Evolutionary conservation across 441 rosid species (phyloP).

Genomic region (Cnidoscolus chayamansa): DNA sequence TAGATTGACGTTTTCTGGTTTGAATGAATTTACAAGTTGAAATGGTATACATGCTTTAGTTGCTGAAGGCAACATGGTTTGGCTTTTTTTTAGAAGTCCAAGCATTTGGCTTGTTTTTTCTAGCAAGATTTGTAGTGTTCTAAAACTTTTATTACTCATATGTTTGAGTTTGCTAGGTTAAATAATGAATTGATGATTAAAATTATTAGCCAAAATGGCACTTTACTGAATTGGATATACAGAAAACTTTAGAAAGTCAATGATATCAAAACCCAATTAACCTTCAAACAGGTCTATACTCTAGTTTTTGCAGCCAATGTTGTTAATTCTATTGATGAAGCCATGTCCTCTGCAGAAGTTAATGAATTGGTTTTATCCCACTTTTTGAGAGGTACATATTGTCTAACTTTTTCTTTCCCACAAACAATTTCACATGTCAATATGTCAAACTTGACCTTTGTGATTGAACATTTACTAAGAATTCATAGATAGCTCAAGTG

Average conservation of each 20-base stretch:
- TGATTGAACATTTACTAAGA: background rate
- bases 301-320: background rate
- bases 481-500: background rate
- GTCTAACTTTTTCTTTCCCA: constrained; percentile 2
- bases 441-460: background rate
- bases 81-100: background rate
- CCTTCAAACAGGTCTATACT: background rate
- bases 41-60: background rate
- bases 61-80: background rate
- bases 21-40: constrained; percentile 5
- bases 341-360: background rate
- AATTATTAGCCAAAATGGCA: background rate
- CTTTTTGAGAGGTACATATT: background rate
- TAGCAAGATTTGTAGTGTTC: background rate
- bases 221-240: background rate
- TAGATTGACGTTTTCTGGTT: constrained; percentile 1
- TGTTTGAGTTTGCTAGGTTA: background rate
- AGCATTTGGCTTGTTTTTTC: background rate
- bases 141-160: background rate
- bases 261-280: constrained; percentile 2
- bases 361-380: constrained; percentile 2
- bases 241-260: background rate
- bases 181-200: background rate
- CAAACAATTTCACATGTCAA: background rate
- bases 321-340: background rate